Evolutionary conservation across 2,329 filamentous ascomycete species (phyloP), one percentile per base, ranked within the genome.

Genomic region (Aspergillus sergii): DNA sequence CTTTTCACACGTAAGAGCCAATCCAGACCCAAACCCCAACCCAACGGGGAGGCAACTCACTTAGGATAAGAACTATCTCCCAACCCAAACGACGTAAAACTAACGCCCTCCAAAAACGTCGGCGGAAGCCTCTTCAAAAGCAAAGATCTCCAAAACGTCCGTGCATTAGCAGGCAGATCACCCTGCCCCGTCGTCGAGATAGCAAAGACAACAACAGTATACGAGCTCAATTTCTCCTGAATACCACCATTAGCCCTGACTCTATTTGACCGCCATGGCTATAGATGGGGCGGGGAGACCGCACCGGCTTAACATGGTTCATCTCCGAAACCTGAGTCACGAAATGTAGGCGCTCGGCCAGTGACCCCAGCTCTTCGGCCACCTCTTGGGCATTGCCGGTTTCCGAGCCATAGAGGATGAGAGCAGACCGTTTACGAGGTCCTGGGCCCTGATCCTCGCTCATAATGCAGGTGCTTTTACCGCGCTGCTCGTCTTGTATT

Each of bases 61-160:
- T 96, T 94, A 61, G 91, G 85, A 83, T 99, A 99, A 1, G 94
- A 96, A 73, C 91, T 97, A 78, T 99, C 95, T 0, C 95, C 95
- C 1, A 98, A 84, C 0, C 95, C 95, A 82, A 98, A 97, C 0
- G 90, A 91, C 3, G 92, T 90, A 78, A 96, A 98, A 1, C 82
- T 84, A 65, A 96, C 81, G 39, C 85, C 84, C 43, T 82, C 75
- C 45, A 99, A 81, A 70, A 89, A 94, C 19, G 85, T 87, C 3
- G 88, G 83, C 14, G 90, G 87, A 32, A 99, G 84, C 69, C 88
- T 92, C 76, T 91, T 93, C 68, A 92, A 86, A 21, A 96, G 83
- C 43, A 99, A 83, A 64, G 88, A 91, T 74, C 87, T 93, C 95
- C 95, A 99, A 74, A 99, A 94, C 1, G 80, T 81, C 50, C 88